phyloP scores from a whole-genome alignment of 768 basidiomycete species.

The Tylopilus intermedius region DNA sequence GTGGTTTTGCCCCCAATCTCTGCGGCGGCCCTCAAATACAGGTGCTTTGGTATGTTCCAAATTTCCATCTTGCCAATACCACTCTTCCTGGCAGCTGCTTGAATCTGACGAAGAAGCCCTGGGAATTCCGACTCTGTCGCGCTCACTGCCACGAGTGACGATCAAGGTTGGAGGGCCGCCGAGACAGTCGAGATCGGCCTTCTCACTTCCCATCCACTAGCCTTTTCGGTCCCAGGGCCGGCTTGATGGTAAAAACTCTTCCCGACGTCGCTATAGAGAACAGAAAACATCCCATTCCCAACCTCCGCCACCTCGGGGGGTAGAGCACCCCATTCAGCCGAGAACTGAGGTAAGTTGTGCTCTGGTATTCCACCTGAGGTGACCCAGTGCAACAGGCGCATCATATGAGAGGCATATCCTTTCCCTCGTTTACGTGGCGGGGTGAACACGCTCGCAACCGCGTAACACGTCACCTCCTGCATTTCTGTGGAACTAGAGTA shows the following conservation, averaged over 20 bases:
- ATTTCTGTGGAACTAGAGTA: slow-evolving; percentile 20
- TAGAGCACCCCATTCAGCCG: slow-evolving; percentile 39
- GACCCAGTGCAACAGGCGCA: slow-evolving; percentile 59
- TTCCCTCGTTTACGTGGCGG: slow-evolving; percentile 43
- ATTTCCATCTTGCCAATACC: slow-evolving; percentile 39
- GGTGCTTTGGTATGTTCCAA: slow-evolving; percentile 34
- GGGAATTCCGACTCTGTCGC: slow-evolving; percentile 29
- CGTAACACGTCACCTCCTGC: slow-evolving; percentile 43
- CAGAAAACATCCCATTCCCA: slow-evolving; percentile 43
- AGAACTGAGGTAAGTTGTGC: slow-evolving; percentile 34
- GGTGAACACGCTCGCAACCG: slow-evolving; percentile 55
- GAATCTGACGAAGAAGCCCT: slow-evolving; percentile 32
- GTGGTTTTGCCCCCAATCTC: slow-evolving; percentile 29
- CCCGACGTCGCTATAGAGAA: slow-evolving; percentile 53
- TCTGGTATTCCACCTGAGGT: slow-evolving; percentile 32
- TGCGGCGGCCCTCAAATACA: slow-evolving; percentile 24
- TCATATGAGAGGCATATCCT: slow-evolving; percentile 61
- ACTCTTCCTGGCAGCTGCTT: slow-evolving; percentile 31
- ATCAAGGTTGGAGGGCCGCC: slow-evolving; percentile 32
- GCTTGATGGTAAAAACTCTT: slow-evolving; percentile 14
- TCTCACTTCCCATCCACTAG: no score
- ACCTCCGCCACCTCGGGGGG: slow-evolving; percentile 33
- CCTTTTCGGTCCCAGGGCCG: no score
- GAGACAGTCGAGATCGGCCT: slow-evolving; percentile 38
- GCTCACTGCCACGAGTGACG: slow-evolving; percentile 38